Percentiles rank a stretch among this genome's conserved stretches.
Conservation (phyloP, 129 eudicot genomes). For the Tagetes patula region DNA sequence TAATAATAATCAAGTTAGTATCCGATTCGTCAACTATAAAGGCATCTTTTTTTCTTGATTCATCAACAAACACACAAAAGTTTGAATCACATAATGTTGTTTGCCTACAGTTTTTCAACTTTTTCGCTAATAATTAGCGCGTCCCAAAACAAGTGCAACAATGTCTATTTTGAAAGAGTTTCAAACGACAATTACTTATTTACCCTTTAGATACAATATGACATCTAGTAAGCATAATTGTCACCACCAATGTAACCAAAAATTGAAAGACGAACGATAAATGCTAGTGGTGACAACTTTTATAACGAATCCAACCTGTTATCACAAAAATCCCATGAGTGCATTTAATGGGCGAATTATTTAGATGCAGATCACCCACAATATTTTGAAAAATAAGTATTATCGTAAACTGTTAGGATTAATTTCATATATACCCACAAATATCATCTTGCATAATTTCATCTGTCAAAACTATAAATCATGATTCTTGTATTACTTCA, state of each 20-base stretch:
- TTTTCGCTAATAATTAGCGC: neutral
- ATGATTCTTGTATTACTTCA: neutral
- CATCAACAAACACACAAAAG: neutral
- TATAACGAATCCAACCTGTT: neutral
- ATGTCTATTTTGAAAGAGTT: neutral
- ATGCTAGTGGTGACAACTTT: neutral
- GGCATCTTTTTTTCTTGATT: neutral
- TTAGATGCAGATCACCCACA: neutral
- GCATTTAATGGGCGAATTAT: constrained; percentile 8
- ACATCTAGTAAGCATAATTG: too few species aligned
- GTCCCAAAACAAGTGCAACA: neutral
- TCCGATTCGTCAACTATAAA: neutral
- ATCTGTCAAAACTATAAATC: too few species aligned
- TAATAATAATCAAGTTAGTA: neutral
- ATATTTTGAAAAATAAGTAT: too few species aligned
- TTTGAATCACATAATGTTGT: neutral
- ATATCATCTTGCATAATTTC: too few species aligned
- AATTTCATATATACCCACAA: too few species aligned
- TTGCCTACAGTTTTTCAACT: neutral
- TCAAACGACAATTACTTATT: neutral
- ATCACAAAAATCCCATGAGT: constrained; percentile 12
- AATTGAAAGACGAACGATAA: neutral
- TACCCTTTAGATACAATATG: neutral
- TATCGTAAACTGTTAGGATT: too few species aligned
- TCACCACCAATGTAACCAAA: neutral